A percentile compares a stretch with the other conserved stretches of the same genome.
Conservation (phyloP, 176 grass and related monocot species). For the Carex pumila region DNA sequence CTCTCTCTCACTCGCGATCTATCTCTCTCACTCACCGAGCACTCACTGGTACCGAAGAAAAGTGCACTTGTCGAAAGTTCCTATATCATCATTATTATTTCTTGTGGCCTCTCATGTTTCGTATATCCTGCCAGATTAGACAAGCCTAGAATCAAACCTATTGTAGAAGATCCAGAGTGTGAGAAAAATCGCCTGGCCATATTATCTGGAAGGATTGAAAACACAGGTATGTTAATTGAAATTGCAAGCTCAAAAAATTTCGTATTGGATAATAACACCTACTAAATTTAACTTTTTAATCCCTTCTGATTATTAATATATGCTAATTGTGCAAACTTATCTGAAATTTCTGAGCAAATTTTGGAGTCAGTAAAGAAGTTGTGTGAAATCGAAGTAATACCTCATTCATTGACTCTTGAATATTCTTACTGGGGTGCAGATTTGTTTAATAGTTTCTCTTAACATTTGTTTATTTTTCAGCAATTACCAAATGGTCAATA, state of each 20-base stretch:
- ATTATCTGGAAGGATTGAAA: slow-evolving; percentile 83
- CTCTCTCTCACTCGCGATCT: too few species aligned
- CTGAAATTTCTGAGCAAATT: slow-evolving; percentile 49
- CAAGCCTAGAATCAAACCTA: slow-evolving; percentile 72
- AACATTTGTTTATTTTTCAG: neutral
- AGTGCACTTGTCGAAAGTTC: neutral
- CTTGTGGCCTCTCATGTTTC: neutral
- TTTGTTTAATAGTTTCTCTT: slow-evolving; percentile 34
- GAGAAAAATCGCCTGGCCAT: slow-evolving; percentile 64
- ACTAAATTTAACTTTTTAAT: neutral
- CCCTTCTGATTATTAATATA: slow-evolving; percentile 8
- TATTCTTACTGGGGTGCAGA: slow-evolving; percentile 90
- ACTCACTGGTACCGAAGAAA: too few species aligned
- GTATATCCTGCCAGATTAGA: slow-evolving; percentile 40
- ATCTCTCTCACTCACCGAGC: too few species aligned
- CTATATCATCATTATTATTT: neutral
- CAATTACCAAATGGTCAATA: neutral
- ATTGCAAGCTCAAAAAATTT: neutral
- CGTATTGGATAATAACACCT: neutral
- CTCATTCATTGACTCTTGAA: slow-evolving; percentile 66
- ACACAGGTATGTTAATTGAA: slow-evolving; percentile 32
- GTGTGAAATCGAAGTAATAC: slow-evolving; percentile 60
- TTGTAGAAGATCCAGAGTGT: slow-evolving; percentile 62
- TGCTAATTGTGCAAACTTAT: slow-evolving; percentile 55
- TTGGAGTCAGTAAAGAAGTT: slow-evolving; percentile 58